These are phyloP conservation scores for Vaccinium vitisidaea DNA, from an alignment of 148 eudicot species.

Conservation along the genomic window DNA sequence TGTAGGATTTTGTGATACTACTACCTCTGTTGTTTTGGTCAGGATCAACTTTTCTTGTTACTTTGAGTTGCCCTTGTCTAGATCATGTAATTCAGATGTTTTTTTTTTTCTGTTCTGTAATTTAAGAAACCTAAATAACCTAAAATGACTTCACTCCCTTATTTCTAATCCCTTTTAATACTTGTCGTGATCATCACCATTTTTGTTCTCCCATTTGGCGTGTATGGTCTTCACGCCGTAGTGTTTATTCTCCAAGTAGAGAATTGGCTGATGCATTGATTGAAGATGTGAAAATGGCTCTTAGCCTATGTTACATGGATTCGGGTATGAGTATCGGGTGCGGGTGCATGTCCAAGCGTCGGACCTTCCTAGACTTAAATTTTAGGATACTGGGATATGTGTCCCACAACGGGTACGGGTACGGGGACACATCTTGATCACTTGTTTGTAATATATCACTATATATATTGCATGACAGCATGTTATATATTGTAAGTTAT, in stretches of 20 bases:
- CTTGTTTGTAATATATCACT: no score
- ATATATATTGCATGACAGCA: no score
- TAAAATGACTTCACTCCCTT: neutral
- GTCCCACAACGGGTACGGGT: no score
- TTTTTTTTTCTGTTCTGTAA: neutral
- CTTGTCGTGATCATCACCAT: neutral
- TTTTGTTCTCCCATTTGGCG: neutral
- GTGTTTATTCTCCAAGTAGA: neutral
- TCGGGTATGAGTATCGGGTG: neutral
- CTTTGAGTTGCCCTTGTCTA: neutral
- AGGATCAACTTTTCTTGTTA: neutral
- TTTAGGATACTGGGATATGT: no score
- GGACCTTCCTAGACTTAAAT: no score
- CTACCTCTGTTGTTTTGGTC: neutral
- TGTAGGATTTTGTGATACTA: neutral
- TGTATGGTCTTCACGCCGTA: neutral
- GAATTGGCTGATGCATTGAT: neutral
- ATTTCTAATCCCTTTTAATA: neutral
- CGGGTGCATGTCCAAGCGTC: neutral
- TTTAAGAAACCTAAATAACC: neutral
- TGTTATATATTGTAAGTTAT: no score
- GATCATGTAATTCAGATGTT: neutral
- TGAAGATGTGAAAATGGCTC: neutral
- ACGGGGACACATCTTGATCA: no score
- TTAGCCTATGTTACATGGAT: neutral